phyloP scores from a whole-genome alignment of 192 early-diverging fungal genomes.

The Dissophora globulifera region DNA sequence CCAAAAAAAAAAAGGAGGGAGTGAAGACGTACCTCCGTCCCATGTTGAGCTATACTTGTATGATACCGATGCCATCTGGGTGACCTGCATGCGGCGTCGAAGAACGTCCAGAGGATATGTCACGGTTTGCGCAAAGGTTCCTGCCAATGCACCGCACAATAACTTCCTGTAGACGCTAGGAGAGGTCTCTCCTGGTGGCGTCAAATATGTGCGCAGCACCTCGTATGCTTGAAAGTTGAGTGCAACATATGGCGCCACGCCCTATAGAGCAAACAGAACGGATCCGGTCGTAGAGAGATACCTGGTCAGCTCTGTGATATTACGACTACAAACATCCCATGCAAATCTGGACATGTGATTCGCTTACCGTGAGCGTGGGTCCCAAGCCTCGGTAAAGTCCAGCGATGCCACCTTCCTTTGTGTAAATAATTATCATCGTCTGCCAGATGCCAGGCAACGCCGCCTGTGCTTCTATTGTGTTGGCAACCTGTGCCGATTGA shows the following conservation, averaged over 20 bases:
- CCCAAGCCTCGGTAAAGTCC: constrained; percentile 80
- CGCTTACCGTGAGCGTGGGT: constrained; percentile 69
- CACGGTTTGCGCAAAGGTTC: constrained; percentile 83
- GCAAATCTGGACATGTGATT: too few species aligned
- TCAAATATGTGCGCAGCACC: constrained; percentile 75
- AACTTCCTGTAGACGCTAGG: constrained; percentile 74
- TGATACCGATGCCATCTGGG: constrained; percentile 70
- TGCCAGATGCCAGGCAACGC: constrained; percentile 76
- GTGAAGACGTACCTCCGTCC: constrained; percentile 64
- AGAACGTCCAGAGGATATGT: constrained; percentile 86
- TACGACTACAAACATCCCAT: too few species aligned
- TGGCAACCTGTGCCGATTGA: constrained; percentile 69
- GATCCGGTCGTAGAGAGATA: background rate
- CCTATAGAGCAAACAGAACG: constrained; percentile 41
- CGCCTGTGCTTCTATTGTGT: constrained; percentile 55
- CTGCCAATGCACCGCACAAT: constrained; percentile 79
- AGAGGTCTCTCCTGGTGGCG: constrained; percentile 64
- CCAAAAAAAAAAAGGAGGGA: background rate
- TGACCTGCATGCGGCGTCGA: constrained; percentile 83
- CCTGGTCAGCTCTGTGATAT: too few species aligned
- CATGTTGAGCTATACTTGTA: constrained; percentile 81
- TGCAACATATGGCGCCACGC: constrained; percentile 84
- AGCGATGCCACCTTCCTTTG: constrained; percentile 76
- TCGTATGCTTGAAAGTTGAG: constrained; percentile 88
- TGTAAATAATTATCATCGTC: constrained; percentile 73